A percentile compares a stretch with the other conserved stretches of the same genome.
Evolutionary conservation across 495 filamentous ascomycete species (phyloP).

Genomic region (Hypoxylon cercidicola): DNA sequence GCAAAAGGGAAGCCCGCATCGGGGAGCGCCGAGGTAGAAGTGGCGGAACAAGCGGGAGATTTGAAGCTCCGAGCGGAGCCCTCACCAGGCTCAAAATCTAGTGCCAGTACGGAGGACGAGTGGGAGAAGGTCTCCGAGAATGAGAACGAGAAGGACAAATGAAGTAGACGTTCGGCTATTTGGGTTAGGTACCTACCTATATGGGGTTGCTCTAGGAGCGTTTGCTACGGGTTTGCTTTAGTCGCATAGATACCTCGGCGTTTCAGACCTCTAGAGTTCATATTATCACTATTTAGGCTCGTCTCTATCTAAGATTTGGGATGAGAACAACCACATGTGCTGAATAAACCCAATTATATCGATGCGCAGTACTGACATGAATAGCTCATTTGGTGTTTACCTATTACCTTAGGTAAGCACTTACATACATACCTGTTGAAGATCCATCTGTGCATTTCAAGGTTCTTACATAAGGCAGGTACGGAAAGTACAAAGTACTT

Average conservation of each 20-base stretch:
- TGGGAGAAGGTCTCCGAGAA: constrained; percentile 69
- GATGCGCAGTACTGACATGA: too few species aligned
- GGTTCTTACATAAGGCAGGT: neutral
- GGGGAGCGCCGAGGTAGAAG: constrained; percentile 52
- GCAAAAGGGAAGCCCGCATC: constrained; percentile 41
- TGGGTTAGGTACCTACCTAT: constrained; percentile 6
- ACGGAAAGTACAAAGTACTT: neutral
- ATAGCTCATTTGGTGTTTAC: too few species aligned
- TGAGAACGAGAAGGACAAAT: constrained; percentile 64
- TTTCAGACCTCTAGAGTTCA: constrained; percentile 22
- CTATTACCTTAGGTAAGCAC: too few species aligned
- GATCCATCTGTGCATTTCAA: neutral
- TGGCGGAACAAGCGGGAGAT: constrained; percentile 49
- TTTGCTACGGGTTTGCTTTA: constrained; percentile 34
- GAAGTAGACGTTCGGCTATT: constrained; percentile 4
- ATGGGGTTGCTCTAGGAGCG: constrained; percentile 18
- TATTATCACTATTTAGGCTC: constrained; percentile 15
- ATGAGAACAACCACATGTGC: constrained; percentile 13
- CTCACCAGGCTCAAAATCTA: constrained; percentile 51
- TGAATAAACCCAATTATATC: constrained; percentile 8
- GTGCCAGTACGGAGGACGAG: constrained; percentile 67
- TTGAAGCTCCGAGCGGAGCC: constrained; percentile 53
- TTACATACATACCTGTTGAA: too few species aligned
- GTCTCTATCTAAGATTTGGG: constrained; percentile 4
- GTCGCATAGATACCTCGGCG: constrained; percentile 32